These are phyloP conservation scores for Ehretia macrophylla DNA, from an alignment of 257 asterid species.

Conservation along the genomic window DNA sequence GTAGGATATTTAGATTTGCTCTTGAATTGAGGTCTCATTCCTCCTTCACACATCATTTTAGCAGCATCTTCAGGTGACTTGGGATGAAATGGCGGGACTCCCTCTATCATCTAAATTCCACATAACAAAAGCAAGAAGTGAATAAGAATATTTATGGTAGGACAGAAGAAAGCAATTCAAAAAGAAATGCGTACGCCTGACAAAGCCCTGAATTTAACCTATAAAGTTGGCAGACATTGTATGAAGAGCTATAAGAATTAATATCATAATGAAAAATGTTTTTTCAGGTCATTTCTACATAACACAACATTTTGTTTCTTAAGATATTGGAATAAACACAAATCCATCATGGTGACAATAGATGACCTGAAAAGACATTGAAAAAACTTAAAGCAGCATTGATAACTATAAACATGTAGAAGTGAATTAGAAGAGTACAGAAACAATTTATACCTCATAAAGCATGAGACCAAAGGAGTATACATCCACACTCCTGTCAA, in stretches of 20 bases:
- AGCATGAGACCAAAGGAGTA: slow-evolving; percentile 79
- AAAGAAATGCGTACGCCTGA: not conserved
- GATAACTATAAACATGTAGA: not conserved
- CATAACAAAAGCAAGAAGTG: not conserved
- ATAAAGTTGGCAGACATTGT: not conserved
- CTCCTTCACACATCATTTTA: slow-evolving; percentile 60
- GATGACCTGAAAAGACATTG: not conserved
- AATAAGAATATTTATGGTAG: not conserved
- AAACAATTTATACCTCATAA: slow-evolving; percentile 57
- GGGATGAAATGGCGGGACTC: slow-evolving; percentile 69
- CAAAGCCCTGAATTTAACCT: not conserved
- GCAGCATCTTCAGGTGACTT: slow-evolving; percentile 70
- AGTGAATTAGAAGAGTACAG: slow-evolving; percentile 2
- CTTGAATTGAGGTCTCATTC: slow-evolving; percentile 79
- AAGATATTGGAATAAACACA: slow-evolving; percentile 1
- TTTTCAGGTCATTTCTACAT: not conserved
- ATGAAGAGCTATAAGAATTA: not conserved
- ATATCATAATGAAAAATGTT: not conserved
- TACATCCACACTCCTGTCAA: slow-evolving; percentile 85
- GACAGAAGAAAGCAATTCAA: not conserved
- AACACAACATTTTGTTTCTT: not conserved
- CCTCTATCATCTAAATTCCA: slow-evolving; percentile 74
- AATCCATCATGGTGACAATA: not conserved
- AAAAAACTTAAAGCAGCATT: not conserved
- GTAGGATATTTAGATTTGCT: slow-evolving; percentile 75